Base-by-base conservation (phyloP, 2,329 filamentous ascomycete species). In the Geoglossum cookeanum region DNA sequence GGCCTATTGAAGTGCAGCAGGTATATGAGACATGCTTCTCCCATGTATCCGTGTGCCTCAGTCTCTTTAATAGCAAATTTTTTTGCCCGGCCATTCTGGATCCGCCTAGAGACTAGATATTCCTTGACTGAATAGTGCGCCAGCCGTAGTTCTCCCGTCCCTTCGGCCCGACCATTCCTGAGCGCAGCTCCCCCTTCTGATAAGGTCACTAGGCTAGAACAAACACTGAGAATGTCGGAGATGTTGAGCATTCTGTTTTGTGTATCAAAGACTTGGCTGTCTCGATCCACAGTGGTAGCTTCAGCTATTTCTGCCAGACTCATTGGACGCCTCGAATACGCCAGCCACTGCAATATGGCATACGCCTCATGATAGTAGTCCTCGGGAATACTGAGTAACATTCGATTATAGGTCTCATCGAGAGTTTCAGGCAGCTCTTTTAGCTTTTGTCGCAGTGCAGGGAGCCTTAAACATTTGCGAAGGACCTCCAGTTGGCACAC, bases 381-480 rank as follows among this genome's bases (percentile, higher is more conserved):
- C n/a, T 59, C 55, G 1, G 29, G 22, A 15, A 61, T 60, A 30
- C 33, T 42, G 4, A 8, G 5, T 29, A 61, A 11, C 11, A 61
- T 58, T 27, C 58, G 55, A 17, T 59, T 58, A 35, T 61, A 61
- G 1, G 59, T 61, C 30, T 58, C 59, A 44, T 61, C 57, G n/a
- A 61, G 47, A 9, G 55, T 59, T 13, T 55, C 44, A 0, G 59
- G 59, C 32, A 59, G 44, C 6, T 32, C 17, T 5, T 49, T 27
- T 22, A 61, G 37, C 5, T 47, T 54, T 47, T 57, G 35, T 15
- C 49, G 44, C 6, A 61, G 29, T 9, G 22, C 27, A 15, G 4
- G 15, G 15, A 57, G 9, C 4, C 44, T 59, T 17, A 29, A 44
- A 17, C 59, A 61, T 17, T 52, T 45, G 45, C 60, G 58, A 8